Base-by-base conservation (phyloP, 2,329 filamentous ascomycete species). In the Thielaviopsis populi region DNA sequence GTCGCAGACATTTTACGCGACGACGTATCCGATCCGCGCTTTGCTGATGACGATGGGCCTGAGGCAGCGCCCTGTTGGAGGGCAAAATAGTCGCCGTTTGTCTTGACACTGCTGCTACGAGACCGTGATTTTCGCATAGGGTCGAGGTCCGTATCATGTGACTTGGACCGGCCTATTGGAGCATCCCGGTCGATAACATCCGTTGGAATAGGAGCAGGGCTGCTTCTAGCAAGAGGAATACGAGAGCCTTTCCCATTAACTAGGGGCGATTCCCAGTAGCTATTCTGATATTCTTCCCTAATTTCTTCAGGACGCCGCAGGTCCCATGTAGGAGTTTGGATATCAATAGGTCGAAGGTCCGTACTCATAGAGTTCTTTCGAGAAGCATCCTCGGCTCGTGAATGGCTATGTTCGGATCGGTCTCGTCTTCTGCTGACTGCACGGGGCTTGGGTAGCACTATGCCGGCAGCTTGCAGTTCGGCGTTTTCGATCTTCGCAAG, bases 221-320 rank as follows among this genome's bases (percentile, higher is more conserved):
- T 96, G 15, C 82, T 77, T 69, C 89, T 91, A 37, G 90, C 85
- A 43, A 97, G 80, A 0, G 94, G 94, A 71, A 99, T 96, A 63
- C 89, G 85, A 54, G 92, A 96, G 76, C 78, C 82, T 75, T 80
- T 87, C 15, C 61, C 62, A 33, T 56, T 63, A 13, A 40, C 42
- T 17, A 61, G 48, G 0, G 65, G 61, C 70, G 72, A 79, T 69
- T 78, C 73, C 69, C 78, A 81, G 68, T 82, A 83, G 62, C 74
- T 71, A 59, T 77, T 76, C 48, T 75, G 76, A 70, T 81, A 74
- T 72, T 81, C 78, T 69, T 83, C 77, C 54, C 86, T 85, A 67
- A 89, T 87, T 71, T 96, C 91, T 69, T 91, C 88, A 1, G 88
- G 87, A 22, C 83, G 81, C 65, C 88, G 81, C 63, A 91, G 77